Base-by-base conservation (phyloP, 768 basidiomycete species). In the Trametes sanguinea region DNA sequence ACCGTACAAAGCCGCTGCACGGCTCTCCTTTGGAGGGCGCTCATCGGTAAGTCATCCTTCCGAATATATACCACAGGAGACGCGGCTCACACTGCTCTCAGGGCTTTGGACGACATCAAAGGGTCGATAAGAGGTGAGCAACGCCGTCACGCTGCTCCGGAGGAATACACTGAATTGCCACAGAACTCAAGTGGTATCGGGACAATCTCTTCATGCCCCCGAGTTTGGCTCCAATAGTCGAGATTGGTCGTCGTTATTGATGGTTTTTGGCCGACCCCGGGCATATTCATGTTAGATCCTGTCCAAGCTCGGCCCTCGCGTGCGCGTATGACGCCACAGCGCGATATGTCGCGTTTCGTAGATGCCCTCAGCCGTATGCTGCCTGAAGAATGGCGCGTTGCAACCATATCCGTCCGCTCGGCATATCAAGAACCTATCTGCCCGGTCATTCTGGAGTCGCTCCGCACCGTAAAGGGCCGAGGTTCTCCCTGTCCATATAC, bases 121-220 rank as follows among this genome's bases (percentile, higher is more conserved):
- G 80, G 82, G 33, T 92, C 90, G 5, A 93, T 96, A 51, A 71
- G 74, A 74, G 94, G 92, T 88, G 32, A 9, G 70, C 57, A 16
- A 17, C n/a, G 50, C 37, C 47, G 32, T 7, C 10, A 37, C n/a
- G 5, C 11, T 29, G 45, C 47, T 51, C 58, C 35, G 51, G 40
- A 48, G 22, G 13, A 13, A 32, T 16, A n/a, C 17, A 9, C 6
- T 16, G 22, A 22, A 22, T 22, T 22, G 22, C 32, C 32, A 9
- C 68, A 93, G 92, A 95, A 70, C 78, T 95, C 45, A 73, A 85
- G 65, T 94, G 87, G 85, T 95, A 94, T 67, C 83, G 88, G 60
- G 75, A 85, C 51, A 86, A 88, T 68, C 81, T 94, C 56, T 95
- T 95, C 70, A 14, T 63, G 33, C 56, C 62, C 4, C 56, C 60